phyloP scores from a whole-genome alignment of 139 green algal species.

The Chlamydomonas sp. region DNA sequence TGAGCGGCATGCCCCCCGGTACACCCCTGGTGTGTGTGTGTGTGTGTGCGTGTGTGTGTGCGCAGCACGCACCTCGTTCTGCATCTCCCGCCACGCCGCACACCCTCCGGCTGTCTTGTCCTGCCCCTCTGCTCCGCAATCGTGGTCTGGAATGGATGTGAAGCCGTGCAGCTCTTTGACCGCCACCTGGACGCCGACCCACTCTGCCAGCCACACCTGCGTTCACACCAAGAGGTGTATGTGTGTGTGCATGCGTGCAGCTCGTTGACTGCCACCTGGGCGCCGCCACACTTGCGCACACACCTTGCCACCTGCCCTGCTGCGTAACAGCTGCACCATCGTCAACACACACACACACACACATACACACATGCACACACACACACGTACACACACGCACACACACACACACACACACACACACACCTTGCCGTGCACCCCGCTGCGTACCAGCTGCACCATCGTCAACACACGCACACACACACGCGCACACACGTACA shows the following conservation, averaged over 20 bases:
- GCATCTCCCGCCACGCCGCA: neutral
- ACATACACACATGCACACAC: neutral
- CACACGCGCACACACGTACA: too few relatives aligned
- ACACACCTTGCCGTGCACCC: neutral
- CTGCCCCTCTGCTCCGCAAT: too few relatives aligned
- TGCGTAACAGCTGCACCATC: too few relatives aligned
- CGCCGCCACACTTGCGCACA: neutral
- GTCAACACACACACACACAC: neutral
- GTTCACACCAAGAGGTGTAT: neutral
- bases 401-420: neutral
- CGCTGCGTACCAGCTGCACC: neutral
- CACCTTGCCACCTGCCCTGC: too few relatives aligned
- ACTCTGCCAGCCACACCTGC: conserved; percentile 52
- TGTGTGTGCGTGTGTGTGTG: too few relatives aligned
- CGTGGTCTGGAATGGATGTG: too few relatives aligned
- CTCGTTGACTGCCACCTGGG: neutral
- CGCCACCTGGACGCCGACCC: conserved; percentile 45
- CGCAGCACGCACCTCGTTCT: too few relatives aligned
- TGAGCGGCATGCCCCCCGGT: too few relatives aligned
- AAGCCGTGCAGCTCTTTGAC: conserved; percentile 48
- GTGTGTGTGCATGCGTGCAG: neutral
- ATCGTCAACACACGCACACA: too few relatives aligned
- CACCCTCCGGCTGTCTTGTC: too few relatives aligned
- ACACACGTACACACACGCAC: neutral
- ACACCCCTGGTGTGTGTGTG: too few relatives aligned